A percentile compares a stretch with the other conserved stretches of the same genome.
phyloP scores from a whole-genome alignment of 768 basidiomycete genomes.

The Hygrocybe punicea region DNA sequence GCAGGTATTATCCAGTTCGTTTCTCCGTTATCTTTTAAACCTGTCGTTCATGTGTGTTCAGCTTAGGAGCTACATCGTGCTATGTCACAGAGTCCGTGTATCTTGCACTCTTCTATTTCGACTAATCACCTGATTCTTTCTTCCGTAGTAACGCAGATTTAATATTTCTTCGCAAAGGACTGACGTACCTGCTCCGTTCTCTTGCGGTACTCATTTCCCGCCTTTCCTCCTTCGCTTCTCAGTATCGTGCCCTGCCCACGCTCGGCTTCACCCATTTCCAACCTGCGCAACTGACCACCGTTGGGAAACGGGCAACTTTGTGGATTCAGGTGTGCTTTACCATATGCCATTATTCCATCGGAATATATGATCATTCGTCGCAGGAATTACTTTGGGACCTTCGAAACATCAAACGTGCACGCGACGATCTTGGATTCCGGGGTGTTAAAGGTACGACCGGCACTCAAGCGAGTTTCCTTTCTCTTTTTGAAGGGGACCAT shows the following conservation, averaged over 20 bases:
- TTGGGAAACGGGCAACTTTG: conserved; percentile 92
- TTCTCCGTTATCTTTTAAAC: background rate
- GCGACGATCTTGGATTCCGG: conserved; percentile 92
- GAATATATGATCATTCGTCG: background rate
- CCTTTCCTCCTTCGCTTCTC: conserved; percentile 75
- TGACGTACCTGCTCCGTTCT: conserved; percentile 80
- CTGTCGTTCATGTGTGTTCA: background rate
- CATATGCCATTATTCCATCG: background rate
- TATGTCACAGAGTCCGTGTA: conserved; percentile 91
- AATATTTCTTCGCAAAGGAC: conserved; percentile 88
- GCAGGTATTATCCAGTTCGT: conserved; percentile 93
- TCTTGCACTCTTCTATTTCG: background rate
- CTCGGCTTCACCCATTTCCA: conserved; percentile 99
- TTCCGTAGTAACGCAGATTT: conserved; percentile 87
- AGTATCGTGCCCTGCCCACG: conserved; percentile 86
- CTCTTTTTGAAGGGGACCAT: conserved; percentile 93
- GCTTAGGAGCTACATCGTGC: conserved; percentile 59
- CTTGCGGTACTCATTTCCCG: conserved; percentile 89
- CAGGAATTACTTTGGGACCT: conserved; percentile 96
- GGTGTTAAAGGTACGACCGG: conserved; percentile 99
- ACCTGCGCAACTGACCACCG: conserved; percentile 96
- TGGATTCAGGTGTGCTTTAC: conserved; percentile 78
- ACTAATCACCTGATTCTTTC: conserved; percentile 6
- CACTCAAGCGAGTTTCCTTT: conserved; percentile 93
- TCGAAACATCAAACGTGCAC: conserved; percentile 83